A percentile compares a stretch with the other conserved stretches of the same genome.
phyloP scores from a whole-genome alignment of 108 stramenopile species.

The Pseudonitzschia multistriata region DNA sequence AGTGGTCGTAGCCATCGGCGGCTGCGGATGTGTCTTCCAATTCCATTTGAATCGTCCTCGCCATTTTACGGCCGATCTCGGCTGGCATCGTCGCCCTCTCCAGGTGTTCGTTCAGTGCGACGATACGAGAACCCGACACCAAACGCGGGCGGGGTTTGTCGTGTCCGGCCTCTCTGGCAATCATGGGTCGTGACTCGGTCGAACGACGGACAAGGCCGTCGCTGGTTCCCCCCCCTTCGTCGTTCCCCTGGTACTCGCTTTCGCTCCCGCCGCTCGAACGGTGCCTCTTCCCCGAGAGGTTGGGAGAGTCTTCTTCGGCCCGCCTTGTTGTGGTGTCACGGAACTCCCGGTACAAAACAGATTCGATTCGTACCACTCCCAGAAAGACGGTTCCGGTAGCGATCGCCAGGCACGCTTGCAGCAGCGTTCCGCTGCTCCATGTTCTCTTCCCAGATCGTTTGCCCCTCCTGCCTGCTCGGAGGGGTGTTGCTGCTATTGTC shows the following conservation, averaged over 20 bases:
- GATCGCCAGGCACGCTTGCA: background rate
- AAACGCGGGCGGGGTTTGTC: too few species aligned
- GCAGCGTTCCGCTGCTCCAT: background rate
- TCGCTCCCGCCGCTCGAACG: background rate
- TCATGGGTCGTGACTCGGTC: too few species aligned
- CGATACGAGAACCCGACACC: background rate
- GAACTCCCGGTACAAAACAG: background rate
- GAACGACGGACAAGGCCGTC: background rate
- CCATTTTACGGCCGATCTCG: background rate
- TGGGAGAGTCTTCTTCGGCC: background rate
- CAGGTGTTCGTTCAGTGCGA: background rate
- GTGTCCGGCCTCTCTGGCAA: too few species aligned
- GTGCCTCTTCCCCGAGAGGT: background rate
- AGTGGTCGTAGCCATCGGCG: background rate
- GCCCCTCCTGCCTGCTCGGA: background rate
- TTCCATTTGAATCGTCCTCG: background rate
- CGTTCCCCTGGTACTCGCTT: background rate
- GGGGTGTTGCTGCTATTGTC: too few species aligned
- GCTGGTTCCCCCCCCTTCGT: background rate
- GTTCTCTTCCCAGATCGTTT: background rate
- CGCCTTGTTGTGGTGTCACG: background rate
- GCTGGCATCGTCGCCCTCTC: background rate
- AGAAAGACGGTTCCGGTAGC: background rate
- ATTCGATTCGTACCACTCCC: background rate
- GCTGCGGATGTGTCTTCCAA: background rate